A percentile compares a stretch with the other conserved stretches of the same genome.
These are phyloP conservation scores for Globisporangium alternatum DNA, from an alignment of 352 stramenopile genomes.

Conservation along the genomic window DNA sequence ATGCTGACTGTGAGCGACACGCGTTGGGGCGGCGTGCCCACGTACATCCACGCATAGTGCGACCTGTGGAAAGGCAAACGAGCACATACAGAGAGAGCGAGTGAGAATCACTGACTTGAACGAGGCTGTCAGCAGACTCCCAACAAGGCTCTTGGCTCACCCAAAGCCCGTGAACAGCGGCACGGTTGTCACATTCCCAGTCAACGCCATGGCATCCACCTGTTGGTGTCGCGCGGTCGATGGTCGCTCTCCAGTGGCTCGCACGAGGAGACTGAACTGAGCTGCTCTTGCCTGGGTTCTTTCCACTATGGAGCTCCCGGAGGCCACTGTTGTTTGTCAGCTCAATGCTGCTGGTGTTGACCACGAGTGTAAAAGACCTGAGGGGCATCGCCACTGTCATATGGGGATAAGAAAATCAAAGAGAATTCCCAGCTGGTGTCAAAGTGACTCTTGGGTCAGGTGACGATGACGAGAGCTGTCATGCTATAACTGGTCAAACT, in stretches of 20 bases:
- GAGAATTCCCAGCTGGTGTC: neutral
- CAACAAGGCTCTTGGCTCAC: neutral
- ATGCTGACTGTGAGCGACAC: slow-evolving; percentile 77
- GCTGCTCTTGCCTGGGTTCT: neutral
- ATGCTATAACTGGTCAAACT: too few relatives aligned
- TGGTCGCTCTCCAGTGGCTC: neutral
- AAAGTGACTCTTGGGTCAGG: neutral
- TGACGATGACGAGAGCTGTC: neutral
- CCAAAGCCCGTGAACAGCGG: neutral
- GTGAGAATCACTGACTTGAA: neutral
- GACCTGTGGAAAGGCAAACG: slow-evolving; percentile 5
- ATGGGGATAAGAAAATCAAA: neutral
- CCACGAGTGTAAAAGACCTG: neutral
- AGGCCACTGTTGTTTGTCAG: neutral
- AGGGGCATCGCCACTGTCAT: neutral
- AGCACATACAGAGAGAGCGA: neutral
- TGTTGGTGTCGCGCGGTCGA: neutral
- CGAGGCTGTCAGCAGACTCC: neutral
- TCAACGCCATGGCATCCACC: neutral
- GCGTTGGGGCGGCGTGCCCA: slow-evolving; percentile 67
- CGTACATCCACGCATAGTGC: slow-evolving; percentile 81
- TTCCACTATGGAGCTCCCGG: neutral
- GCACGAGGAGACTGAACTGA: neutral
- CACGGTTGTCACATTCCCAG: neutral
- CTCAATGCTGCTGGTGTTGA: neutral